Base-by-base conservation (phyloP, 257 asterid species). In the Gentiana macrophylla region DNA sequence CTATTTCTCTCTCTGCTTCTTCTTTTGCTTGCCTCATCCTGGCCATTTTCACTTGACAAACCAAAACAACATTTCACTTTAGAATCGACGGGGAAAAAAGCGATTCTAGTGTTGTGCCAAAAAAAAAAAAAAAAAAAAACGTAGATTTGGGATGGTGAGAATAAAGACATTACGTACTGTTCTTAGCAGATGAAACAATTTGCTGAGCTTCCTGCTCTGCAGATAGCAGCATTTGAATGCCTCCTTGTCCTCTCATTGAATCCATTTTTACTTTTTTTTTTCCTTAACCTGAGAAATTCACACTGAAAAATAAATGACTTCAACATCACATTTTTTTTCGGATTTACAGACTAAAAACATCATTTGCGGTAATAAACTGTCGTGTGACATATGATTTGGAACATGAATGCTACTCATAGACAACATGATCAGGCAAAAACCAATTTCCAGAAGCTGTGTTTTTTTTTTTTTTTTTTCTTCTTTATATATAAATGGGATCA, bases 141-240 rank as follows among this genome's bases (percentile, higher is more conserved):
- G 24, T 24, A 24, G 24, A 24, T 24, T 24, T 24, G 24, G 24
- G 24, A 24, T 24, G 24, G 24, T 24, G 24, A 24, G 24, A 24
- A 35, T 46, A 15, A 11, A 24, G 4, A 48, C 7, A 53, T n/a
- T 32, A 7, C 4, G 52, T 57, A 90, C 98, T 60, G 57, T 79
- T 86, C 73, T 86, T 84, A 12, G 96, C 96, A 37, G 84, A 75
- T 34, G 84, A 51, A 7, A 90, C 91, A 56, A 86, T 86, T 48
- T 80, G 96, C 66, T 86, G 98, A 24, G 96, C 98, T 65, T 90
- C 98, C 35, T 84, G 84, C 62, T 90, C 96, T 2, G 96, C 96
- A 15, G 80, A 72, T 2, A 86, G 81, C 32, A 90, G 79, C 98
- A 90, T 86, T 64, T 90, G 98, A 57, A 90, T 90, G 59, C 98